A percentile compares a stretch with the other conserved stretches of the same genome.
phyloP scores from a whole-genome alignment of 345 rosid species.

The Luvunga scandens region DNA sequence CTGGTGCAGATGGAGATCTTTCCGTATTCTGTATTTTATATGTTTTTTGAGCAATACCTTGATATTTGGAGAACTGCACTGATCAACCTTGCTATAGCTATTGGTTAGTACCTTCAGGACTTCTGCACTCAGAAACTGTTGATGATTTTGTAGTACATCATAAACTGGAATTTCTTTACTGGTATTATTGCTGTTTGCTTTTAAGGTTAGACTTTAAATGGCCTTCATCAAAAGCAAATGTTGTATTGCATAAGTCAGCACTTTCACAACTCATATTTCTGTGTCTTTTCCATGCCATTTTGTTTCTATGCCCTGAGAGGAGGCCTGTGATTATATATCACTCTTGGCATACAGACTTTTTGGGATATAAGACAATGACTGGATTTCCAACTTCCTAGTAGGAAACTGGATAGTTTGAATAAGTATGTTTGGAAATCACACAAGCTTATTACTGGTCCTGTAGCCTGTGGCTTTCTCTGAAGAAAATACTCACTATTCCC shows the following conservation, averaged over 20 bases:
- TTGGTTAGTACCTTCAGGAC: slow-evolving; percentile 55
- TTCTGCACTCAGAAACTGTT: slow-evolving; percentile 5
- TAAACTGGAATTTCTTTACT: not conserved
- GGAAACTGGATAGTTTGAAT: not conserved
- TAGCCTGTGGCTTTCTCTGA: not conserved
- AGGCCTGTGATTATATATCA: not conserved
- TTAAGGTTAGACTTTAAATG: not conserved
- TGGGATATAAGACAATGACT: not conserved
- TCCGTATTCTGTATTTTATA: slow-evolving; percentile 96
- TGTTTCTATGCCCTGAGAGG: not conserved
- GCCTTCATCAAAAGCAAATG: not conserved
- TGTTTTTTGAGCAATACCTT: slow-evolving; percentile 98
- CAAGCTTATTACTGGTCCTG: not conserved
- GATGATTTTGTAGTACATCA: slow-evolving; percentile 1
- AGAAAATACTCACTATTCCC: not conserved
- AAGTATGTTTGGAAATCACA: not conserved
- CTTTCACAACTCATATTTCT: not conserved
- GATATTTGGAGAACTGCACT: slow-evolving; percentile 95
- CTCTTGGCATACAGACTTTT: not conserved
- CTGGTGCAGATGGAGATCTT: slow-evolving; percentile 85
- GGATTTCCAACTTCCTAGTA: not conserved
- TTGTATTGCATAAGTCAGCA: not conserved
- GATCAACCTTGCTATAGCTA: slow-evolving; percentile 90
- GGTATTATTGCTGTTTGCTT: not conserved
- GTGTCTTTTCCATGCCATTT: not conserved